phyloP scores from a whole-genome alignment of 192 early-diverging fungal species.

The Linnemannia zychae region DNA sequence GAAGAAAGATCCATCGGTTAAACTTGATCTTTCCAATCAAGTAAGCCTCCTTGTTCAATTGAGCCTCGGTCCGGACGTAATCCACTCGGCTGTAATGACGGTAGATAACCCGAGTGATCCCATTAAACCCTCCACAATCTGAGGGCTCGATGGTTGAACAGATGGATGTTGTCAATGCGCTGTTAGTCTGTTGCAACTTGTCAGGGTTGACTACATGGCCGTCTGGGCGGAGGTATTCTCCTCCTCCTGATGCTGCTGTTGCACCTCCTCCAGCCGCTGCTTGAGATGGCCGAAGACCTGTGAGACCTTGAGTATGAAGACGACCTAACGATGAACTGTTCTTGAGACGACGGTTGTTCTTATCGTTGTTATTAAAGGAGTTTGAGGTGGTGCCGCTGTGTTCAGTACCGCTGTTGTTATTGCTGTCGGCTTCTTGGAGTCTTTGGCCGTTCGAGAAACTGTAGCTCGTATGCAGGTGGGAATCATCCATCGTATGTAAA shows the following conservation, averaged over 20 bases:
- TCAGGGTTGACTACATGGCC: constrained; percentile 24
- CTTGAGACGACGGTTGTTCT: constrained; percentile 12
- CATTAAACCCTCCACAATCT: constrained; percentile 19
- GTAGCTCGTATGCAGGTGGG: constrained; percentile 19
- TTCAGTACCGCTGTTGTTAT: background rate
- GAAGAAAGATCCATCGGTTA: constrained; percentile 69
- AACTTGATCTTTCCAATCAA: constrained; percentile 62
- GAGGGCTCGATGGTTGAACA: constrained; percentile 45
- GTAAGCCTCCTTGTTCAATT: constrained; percentile 37
- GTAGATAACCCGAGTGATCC: constrained; percentile 34
- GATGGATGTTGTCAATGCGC: constrained; percentile 43
- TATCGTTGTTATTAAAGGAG: background rate
- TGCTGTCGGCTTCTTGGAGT: constrained; percentile 15
- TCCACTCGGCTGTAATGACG: constrained; percentile 52
- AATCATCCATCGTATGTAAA: constrained; percentile 6
- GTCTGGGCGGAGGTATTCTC: constrained; percentile 5
- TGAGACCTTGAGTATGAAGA: constrained; percentile 32
- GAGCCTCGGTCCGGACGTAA: constrained; percentile 36
- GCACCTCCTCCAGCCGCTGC: background rate
- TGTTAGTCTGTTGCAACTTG: constrained; percentile 28
- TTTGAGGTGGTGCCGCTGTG: background rate
- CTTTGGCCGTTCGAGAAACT: constrained; percentile 30
- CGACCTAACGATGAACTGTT: constrained; percentile 9
- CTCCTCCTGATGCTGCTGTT: background rate
- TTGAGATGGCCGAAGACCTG: background rate